Base-by-base conservation (phyloP, 495 filamentous ascomycete species). In the Saxophila tyrrhenica region DNA sequence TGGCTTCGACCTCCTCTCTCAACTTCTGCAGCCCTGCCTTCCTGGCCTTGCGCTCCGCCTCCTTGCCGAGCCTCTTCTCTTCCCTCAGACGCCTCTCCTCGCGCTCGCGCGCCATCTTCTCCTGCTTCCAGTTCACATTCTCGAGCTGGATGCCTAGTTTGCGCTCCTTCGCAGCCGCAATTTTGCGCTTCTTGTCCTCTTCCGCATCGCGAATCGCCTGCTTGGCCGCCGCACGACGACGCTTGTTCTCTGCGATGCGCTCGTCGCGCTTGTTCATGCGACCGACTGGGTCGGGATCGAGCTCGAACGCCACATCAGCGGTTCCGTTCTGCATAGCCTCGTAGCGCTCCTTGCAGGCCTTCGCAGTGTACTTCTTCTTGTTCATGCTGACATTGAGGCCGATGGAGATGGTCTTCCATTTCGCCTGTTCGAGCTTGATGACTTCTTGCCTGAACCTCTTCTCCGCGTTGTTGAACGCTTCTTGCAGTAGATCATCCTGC, bases 101-200 rank as follows among this genome's bases (percentile, higher is more conserved):
- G 0, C 20, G 23, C 32, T 49, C 39, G 32, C 54, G 52, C 11
- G 25, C 41, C 10, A 25, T 47, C 23, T 56, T 46, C 2, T 39
- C 78, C 71, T 89, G 94, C 66, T 89, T 92, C 39, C 87, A 80
- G 43, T 80, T 79, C 51, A 89, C 85, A 56, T 85, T 73, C 52
- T 83, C 84, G 11, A 43, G 42, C 22, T 52, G 16, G 1, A 53
- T 38, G 35, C 51, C 35, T 15, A 47, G 48, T 24, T 53, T 45
- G 29, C 58, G 35, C 25, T 56, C 50, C 38, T 52, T 48, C 21
- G 59, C 59, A 9, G 35, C 51, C 32, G 52, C 42, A 1, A 49
- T 7, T 5, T 47, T 13, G 15, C 23, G 21, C 24, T 44, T 10
- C 50, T 50, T 53, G 46, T 56, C 48, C 24, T 50, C 39, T 20